Conservation (phyloP, 108 stramenopile genomes). For the Chaetoceros tenuissimus region DNA sequence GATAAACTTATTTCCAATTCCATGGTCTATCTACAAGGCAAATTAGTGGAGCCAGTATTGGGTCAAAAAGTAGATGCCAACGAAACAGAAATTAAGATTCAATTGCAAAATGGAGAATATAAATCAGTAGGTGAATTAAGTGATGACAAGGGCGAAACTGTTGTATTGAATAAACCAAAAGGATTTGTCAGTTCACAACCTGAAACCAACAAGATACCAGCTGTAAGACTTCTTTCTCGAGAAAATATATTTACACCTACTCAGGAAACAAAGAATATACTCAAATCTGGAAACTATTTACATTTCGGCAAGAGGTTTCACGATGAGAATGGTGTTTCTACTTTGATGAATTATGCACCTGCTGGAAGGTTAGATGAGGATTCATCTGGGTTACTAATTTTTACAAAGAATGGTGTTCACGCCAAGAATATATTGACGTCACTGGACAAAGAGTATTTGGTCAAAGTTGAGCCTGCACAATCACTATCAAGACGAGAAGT, state of each 20-base stretch:
- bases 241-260: conserved; percentile 8
- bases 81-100: conserved; percentile 21
- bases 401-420: conserved; percentile 47
- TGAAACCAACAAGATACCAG: conserved; percentile 43
- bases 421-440: conserved; percentile 53
- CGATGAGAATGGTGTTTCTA: conserved; percentile 4
- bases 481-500: conserved; percentile 25
- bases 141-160: conserved; percentile 19
- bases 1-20: conserved; percentile 43
- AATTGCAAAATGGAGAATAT: conserved; percentile 10
- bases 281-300: conserved; percentile 5
- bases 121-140: conserved; percentile 14
- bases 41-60: conserved; percentile 16
- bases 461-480: conserved; percentile 36
- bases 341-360: conserved; percentile 41
- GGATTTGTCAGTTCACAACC: conserved; percentile 73
- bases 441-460: conserved; percentile 73
- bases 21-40: conserved; percentile 29
- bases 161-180: conserved; percentile 75
- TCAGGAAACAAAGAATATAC: conserved; percentile 1
- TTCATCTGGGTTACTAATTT: conserved; percentile 62
- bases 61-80: conserved; percentile 36
- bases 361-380: conserved; percentile 72
- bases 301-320: conserved; percentile 5
- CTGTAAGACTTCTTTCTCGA: conserved; percentile 42